These are phyloP conservation scores for Globisporangium canariense DNA, from an alignment of 352 stramenopile genomes.

Conservation along the genomic window DNA sequence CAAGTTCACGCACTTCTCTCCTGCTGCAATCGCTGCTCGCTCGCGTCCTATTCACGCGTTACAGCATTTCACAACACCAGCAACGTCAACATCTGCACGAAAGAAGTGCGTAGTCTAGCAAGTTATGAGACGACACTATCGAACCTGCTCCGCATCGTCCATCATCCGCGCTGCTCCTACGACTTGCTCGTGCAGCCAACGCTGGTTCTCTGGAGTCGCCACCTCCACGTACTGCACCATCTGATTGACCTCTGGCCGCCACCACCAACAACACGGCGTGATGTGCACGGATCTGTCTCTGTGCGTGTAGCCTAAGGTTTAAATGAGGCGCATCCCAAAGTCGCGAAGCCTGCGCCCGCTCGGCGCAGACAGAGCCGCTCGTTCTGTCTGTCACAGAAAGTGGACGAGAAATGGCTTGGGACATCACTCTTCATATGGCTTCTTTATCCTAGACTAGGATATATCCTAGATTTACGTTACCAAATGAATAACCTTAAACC, in stretches of 20 bases:
- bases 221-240: constrained; percentile 31
- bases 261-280: no score
- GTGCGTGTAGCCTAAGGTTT: neutral
- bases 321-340: neutral
- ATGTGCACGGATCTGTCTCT: no score
- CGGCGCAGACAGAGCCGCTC: no score
- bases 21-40: constrained; percentile 10
- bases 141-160: neutral
- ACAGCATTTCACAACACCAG: neutral
- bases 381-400: no score
- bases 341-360: no score
- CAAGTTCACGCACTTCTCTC: constrained; percentile 5
- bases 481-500: neutral
- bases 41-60: constrained; percentile 3
- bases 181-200: neutral
- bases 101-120: neutral
- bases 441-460: neutral
- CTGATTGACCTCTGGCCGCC: neutral
- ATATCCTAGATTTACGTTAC: neutral
- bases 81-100: neutral
- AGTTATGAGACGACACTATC: neutral
- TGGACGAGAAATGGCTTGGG: neutral
- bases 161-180: neutral
- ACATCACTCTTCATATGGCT: neutral
- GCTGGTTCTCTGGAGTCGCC: constrained; percentile 17